These are phyloP conservation scores for Choiromyces venosus DNA, from an alignment of 495 filamentous ascomycete species.

Conservation along the genomic window DNA sequence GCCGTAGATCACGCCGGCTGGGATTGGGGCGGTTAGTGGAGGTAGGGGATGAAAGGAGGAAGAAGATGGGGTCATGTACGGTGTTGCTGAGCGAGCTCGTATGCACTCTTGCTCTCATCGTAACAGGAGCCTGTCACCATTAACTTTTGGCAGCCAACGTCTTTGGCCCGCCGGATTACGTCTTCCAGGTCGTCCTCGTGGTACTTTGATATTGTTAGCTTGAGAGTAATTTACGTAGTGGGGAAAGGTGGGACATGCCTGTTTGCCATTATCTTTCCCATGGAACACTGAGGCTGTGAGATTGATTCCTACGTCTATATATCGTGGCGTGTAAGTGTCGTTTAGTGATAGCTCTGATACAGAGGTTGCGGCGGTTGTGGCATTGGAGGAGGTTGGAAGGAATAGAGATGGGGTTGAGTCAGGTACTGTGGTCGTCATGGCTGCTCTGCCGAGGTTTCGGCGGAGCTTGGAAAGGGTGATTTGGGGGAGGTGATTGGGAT, in stretches of 20 bases:
- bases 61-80: constrained; percentile 50
- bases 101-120: constrained; percentile 64
- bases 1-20: constrained; percentile 59
- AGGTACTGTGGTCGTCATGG: constrained; percentile 15
- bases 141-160: constrained; percentile 76
- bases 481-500: background rate
- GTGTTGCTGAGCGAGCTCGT: constrained; percentile 66
- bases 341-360: constrained; percentile 10
- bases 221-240: background rate
- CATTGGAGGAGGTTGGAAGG: constrained; percentile 12
- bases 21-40: constrained; percentile 19
- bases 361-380: constrained; percentile 12
- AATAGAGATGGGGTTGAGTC: constrained; percentile 3
- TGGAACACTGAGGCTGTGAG: constrained; percentile 80
- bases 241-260: constrained; percentile 37
- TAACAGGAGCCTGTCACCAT: constrained; percentile 93
- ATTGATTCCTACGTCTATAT: constrained; percentile 72
- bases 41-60: constrained; percentile 13
- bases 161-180: constrained; percentile 67
- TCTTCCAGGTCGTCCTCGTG: constrained; percentile 74
- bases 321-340: constrained; percentile 45
- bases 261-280: constrained; percentile 76
- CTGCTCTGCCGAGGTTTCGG: background rate
- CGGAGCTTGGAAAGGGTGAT: background rate
- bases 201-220: constrained; percentile 35